Evolutionary conservation across 2,329 filamentous ascomycete genomes (phyloP), one percentile per base, ranked within the genome.

Genomic region (Cordyceps sp.): DNA sequence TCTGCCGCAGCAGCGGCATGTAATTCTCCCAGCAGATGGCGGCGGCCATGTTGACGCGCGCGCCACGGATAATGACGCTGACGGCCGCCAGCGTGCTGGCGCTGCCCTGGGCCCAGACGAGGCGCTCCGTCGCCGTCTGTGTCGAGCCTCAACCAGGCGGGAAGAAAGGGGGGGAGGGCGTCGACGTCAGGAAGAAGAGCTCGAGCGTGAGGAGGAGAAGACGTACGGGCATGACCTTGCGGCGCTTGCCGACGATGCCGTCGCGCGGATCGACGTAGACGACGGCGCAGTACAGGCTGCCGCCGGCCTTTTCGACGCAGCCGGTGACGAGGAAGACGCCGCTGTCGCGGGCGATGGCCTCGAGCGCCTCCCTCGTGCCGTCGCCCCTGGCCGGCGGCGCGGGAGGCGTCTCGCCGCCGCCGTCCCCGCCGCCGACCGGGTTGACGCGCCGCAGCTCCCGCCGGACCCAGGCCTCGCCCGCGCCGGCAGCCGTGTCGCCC

Each of bases 11-110:
- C 14, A 94, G 60, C 0, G 86, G 86, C 85, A 93, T 94, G 58
- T 88, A 93, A 53, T 82, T 93, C 54, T 96, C 86, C 86, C 86
- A 94, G 62, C 86, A 93, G 42, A 96, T 92, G 4, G 85, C 88
- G 4, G 80, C 75, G 0, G 78, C 86, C 37, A 94, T 68, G 35
- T 82, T 88, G 37, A 94, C 57, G 39, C 73, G 74, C 3, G 85
- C 70, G 31, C 83, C 84, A 37, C 78, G 77, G 50, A 94, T 84
- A 17, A 64, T 71, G 1, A 84, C 85, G 18, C 73, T 78, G 1
- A 93, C 73, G 4, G 85, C 86, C 39, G 73, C 72, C 19, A 94
- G 66, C 4, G 83, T 90, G 1, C 71, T 70, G 0, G 86, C 73
- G 3, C 75, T 78, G 26, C 85, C 86, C 50, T 93, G 82, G 0